Percentiles rank a stretch among this genome's conserved stretches.
Evolutionary conservation across 345 rosid species (phyloP).

Genomic region (Carallia brachiata): DNA sequence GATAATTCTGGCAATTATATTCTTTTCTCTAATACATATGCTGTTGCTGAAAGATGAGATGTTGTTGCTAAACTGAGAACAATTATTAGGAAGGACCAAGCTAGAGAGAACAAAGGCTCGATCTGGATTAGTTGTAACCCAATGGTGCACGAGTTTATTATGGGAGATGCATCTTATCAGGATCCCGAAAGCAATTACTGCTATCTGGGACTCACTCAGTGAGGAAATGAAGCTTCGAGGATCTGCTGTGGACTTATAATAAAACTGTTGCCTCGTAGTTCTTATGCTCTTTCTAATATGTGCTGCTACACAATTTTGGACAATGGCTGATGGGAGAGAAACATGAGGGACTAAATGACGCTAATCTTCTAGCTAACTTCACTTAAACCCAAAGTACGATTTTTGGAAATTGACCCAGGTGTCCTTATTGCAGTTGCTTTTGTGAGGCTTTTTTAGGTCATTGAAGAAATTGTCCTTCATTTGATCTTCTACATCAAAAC

Average conservation of each 20-base stretch:
- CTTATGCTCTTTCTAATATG: neutral
- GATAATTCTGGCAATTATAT: constrained; percentile 35
- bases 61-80: constrained; percentile 31
- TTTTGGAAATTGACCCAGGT: neutral
- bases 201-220: constrained; percentile 19
- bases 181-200: constrained; percentile 30
- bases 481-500: neutral
- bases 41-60: constrained; percentile 28
- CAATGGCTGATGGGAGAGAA: constrained; percentile 13
- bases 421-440: neutral
- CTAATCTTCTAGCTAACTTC: neutral
- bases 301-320: constrained; percentile 6
- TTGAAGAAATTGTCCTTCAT: neutral
- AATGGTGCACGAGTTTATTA: constrained; percentile 33
- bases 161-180: constrained; percentile 36
- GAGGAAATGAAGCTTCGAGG: constrained; percentile 31
- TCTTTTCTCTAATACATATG: constrained; percentile 32
- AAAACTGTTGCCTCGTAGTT: constrained; percentile 1
- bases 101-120: constrained; percentile 36
- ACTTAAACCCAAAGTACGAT: neutral
- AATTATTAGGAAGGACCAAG: constrained; percentile 28
- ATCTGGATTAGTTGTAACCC: constrained; percentile 37
- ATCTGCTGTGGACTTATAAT: constrained; percentile 1
- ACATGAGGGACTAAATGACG: neutral
- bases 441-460: neutral